Evolutionary conservation across 108 stramenopile genomes (phyloP), one percentile per base, ranked within the genome.

Genomic region (Parmales sp.): DNA sequence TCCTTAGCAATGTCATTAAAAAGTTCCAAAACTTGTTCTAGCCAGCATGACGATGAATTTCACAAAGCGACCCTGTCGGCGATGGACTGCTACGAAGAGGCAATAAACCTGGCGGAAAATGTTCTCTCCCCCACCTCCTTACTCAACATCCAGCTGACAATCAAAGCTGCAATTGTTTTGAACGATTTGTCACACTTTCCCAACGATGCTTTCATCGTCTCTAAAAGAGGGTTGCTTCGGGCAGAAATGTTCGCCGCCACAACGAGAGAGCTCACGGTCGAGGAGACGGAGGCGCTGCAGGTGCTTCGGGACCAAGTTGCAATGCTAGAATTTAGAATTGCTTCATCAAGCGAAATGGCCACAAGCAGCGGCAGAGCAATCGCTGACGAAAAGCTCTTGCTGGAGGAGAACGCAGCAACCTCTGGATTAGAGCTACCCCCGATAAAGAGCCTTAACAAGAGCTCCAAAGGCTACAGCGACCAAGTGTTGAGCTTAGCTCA

Each of bases 41-140:
- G n/a, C n/a, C n/a, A n/a, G n/a, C n/a, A n/a, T n/a, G n/a, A n/a
- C n/a, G n/a, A n/a, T n/a, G n/a, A n/a, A n/a, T n/a, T n/a, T n/a
- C n/a, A n/a, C n/a, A n/a, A n/a, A n/a, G n/a, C n/a, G n/a, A n/a
- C n/a, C n/a, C n/a, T n/a, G n/a, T n/a, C n/a, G 54, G 54, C n/a
- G 29, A 6, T 60, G 54, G 54, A 60, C 54, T 34, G 13, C 31
- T 60, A 60, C 54, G 54, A 60, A 34, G 54, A 60, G 54, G 54
- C 54, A 3, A 28, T 60, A 16, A 34, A 60, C 20, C 29, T 60
- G 54, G 26, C 31, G 4, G 54, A 34, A 16, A 34, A 60, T 16
- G 54, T 60, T 11, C 54, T 60, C n/a, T 4, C 36, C n/a, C 54
- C 54, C 2, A 60, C 54, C 0, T 34, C 29, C 54, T 28, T 13